These are phyloP conservation scores for Sclerotiophoma versabilis DNA, from an alignment of 2,329 filamentous ascomycete species.

Conservation along the genomic window DNA sequence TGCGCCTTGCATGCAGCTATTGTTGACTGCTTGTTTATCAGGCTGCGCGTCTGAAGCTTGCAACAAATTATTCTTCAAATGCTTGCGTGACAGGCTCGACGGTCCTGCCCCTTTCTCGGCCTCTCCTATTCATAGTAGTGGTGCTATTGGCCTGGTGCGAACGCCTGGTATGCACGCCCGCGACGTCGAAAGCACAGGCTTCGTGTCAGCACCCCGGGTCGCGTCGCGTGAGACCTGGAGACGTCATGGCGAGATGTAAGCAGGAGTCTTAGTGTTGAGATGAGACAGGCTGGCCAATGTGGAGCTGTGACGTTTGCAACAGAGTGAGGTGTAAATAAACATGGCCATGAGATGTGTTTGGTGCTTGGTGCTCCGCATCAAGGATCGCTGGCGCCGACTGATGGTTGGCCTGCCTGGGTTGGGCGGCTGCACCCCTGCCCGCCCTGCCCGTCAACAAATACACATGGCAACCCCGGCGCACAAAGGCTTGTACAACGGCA, in stretches of 20 bases:
- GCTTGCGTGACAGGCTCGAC: background rate
- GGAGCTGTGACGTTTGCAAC: too few species aligned
- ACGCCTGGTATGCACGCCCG: conserved; percentile 2
- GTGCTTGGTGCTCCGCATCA: background rate
- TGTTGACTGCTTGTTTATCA: background rate
- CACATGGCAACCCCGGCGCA: conserved; percentile 12
- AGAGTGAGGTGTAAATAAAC: conserved; percentile 1
- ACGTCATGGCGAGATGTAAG: background rate
- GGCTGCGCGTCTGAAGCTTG: background rate
- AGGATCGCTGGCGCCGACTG: background rate
- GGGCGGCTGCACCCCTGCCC: conserved; percentile 7
- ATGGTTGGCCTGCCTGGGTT: background rate
- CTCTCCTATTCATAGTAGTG: background rate
- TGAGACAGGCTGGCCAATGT: too few species aligned
- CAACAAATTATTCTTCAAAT: background rate
- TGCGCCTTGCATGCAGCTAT: conserved; percentile 8
- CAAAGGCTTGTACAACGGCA: conserved; percentile 14
- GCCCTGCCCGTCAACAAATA: conserved; percentile 17
- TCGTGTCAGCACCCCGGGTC: background rate
- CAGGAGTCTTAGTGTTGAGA: background rate
- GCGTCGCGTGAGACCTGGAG: background rate
- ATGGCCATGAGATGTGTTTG: background rate
- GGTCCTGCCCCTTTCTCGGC: background rate
- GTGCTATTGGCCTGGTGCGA: background rate
- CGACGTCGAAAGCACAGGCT: conserved; percentile 10